Evolutionary conservation across 306 rosid species (phyloP), one percentile per base, ranked within the genome.

Genomic region (Quercus suber): DNA sequence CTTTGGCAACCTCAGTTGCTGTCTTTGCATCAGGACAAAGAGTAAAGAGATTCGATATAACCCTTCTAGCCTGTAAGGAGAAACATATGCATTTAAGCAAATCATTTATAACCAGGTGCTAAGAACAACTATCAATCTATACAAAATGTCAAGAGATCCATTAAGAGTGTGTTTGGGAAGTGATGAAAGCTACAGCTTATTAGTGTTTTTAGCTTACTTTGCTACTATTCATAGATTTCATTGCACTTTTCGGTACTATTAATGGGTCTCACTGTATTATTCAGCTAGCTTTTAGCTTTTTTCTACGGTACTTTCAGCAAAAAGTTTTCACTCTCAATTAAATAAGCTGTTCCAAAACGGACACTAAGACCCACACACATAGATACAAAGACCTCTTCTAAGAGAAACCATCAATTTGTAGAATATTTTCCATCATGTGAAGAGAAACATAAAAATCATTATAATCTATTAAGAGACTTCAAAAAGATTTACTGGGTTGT

Each of bases 21-120:
- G 94, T 56, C 74, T 82, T 78, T 65, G 98, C 94, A 78, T 88
- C 73, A 3, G 94, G 94, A 82, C 97, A 93, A 82, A 93, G 72
- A 13, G 56, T 23, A 82, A 93, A 93, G 21, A 93, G 80, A 25
- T 87, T 61, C 23, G 67, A 61, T 57, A 91, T 0, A 55, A 87
- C 67, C 49, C 23, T 56, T 78, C 45, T 61, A 31, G 80, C 79
- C 97, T 90, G 84, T 90, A 89, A 70, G 15, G 53, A 71, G 74
- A 72, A 78, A 69, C 45, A 79, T 53, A 27, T 14, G 56, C 64
- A 80, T 49, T 70, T 69, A 53, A 67, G 37, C 21, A 61, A 57
- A 55, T 53, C 14, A 41, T 21, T 61, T 31, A 67, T 30, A 69
- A 30, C 19, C 68, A 28, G 10, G 51, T 37, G 35, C 18, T 13